These are phyloP conservation scores for Auxenochlorella pyrenoidosa DNA, from an alignment of 139 green algal genomes.

Conservation along the genomic window DNA sequence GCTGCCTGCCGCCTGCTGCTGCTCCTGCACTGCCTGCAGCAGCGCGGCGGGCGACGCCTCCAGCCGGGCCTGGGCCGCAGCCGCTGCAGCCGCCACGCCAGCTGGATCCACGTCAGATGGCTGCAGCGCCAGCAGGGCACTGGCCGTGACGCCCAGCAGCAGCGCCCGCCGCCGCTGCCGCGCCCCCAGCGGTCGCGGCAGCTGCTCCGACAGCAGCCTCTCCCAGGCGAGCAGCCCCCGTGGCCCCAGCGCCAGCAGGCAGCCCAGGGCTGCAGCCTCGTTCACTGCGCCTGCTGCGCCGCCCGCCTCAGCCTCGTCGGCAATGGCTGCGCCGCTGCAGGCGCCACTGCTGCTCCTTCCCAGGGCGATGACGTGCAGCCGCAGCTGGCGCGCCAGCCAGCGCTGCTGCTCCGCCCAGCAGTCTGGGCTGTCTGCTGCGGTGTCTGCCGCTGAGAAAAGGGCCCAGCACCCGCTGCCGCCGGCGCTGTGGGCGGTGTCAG, in stretches of 20 bases:
- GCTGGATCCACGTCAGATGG: neutral
- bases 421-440: neutral
- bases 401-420: constrained; percentile 20
- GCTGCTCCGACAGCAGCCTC: neutral
- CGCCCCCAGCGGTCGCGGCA: neutral
- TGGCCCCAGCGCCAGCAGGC: constrained; percentile 23
- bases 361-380: neutral
- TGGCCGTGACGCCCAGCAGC: constrained; percentile 16
- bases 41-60: neutral
- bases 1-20: constrained; percentile 9
- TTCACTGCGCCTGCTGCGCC: neutral
- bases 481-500: neutral
- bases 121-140: neutral
- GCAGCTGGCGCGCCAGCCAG: constrained; percentile 8
- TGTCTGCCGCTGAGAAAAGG: neutral
- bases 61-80: constrained; percentile 5
- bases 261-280: constrained; percentile 6
- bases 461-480: neutral
- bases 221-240: constrained; percentile 8
- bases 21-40: neutral
- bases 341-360: neutral
- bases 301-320: neutral
- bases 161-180: constrained; percentile 10
- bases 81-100: neutral
- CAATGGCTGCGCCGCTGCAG: neutral